These are phyloP conservation scores for Gigaspora rosea DNA, from an alignment of 192 early-diverging fungal genomes.

Conservation along the genomic window DNA sequence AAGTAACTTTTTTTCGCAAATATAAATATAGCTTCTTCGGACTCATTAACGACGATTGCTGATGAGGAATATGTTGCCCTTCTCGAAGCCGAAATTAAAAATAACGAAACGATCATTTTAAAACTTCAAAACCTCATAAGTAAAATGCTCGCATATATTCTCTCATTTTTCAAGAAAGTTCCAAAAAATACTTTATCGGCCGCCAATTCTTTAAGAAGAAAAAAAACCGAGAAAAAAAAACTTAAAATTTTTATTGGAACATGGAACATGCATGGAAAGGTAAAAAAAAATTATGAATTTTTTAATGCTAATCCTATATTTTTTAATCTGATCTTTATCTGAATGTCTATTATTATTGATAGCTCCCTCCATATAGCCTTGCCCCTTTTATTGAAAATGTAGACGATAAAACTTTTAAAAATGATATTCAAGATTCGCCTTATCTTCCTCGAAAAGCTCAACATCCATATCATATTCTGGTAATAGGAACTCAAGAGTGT, in stretches of 20 bases:
- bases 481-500: constrained; percentile 59
- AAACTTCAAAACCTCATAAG: no score
- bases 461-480: constrained; percentile 54
- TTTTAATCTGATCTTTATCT: neutral
- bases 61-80: no score
- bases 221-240: constrained; percentile 34
- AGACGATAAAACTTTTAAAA: neutral
- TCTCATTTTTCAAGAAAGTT: no score
- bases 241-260: constrained; percentile 60
- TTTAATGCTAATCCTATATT: neutral
- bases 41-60: no score
- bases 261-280: constrained; percentile 53
- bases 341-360: constrained; percentile 1
- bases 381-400: constrained; percentile 11
- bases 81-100: no score
- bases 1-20: no score
- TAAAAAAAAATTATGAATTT: constrained; percentile 13
- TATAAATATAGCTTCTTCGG: no score
- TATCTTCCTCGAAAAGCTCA: constrained; percentile 34
- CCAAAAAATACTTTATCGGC: no score
- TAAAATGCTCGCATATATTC: no score
- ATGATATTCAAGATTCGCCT: constrained; percentile 17
- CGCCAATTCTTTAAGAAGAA: neutral
- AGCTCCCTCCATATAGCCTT: constrained; percentile 29
- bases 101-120: no score